These are phyloP conservation scores for Metarhizium album DNA, from an alignment of 2,329 filamentous ascomycete species.

Conservation along the genomic window DNA sequence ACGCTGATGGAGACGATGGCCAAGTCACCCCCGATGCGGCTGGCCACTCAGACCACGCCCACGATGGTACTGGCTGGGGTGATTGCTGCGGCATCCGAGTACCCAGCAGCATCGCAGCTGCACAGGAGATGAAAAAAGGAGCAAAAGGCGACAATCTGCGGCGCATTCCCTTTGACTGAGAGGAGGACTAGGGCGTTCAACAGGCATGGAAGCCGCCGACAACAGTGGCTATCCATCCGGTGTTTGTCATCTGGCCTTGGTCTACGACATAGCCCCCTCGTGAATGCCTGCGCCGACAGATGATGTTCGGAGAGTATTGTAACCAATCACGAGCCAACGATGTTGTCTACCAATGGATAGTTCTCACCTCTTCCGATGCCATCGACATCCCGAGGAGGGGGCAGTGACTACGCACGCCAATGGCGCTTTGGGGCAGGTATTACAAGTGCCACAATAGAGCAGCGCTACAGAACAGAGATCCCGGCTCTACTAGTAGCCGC, in stretches of 20 bases:
- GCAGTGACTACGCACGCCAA: background rate
- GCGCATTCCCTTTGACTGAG: slow-evolving; percentile 71
- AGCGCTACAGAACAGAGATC: background rate
- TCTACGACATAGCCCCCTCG: background rate
- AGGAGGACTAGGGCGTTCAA: background rate
- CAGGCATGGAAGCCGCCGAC: background rate
- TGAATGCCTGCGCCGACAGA: background rate
- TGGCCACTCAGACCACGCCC: slow-evolving; percentile 48
- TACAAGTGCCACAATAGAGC: background rate
- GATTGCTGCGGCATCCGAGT: slow-evolving; percentile 98
- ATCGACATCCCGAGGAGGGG: background rate
- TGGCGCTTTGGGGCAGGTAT: background rate
- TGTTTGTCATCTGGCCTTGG: background rate
- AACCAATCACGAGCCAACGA: background rate
- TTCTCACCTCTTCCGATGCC: background rate
- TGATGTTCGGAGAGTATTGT: background rate
- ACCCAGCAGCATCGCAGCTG: slow-evolving; percentile 84
- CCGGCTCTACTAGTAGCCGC: no score
- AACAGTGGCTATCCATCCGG: background rate
- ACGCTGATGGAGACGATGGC: slow-evolving; percentile 40
- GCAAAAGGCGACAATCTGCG: slow-evolving; percentile 50
- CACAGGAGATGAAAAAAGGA: slow-evolving; percentile 75
- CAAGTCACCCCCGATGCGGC: slow-evolving; percentile 32
- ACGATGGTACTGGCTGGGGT: slow-evolving; percentile 66
- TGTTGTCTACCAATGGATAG: background rate